phyloP scores from a whole-genome alignment of 106 monocot species.

The Apostasia ramifera region DNA sequence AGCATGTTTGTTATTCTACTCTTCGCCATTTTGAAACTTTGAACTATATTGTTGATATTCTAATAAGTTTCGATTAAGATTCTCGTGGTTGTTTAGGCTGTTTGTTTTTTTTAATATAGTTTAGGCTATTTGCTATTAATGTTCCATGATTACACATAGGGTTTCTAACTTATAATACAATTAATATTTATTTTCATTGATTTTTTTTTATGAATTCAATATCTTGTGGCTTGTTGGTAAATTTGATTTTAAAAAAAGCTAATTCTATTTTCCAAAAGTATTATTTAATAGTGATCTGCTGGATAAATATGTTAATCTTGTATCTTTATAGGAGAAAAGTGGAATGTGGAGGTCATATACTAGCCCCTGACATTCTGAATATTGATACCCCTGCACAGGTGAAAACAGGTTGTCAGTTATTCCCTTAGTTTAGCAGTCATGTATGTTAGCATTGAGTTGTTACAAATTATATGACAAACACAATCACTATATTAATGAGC shows the following conservation, averaged over 20 bases:
- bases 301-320: neutral
- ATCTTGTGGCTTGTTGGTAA: too few species aligned
- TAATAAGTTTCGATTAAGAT: too few species aligned
- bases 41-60: neutral
- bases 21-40: neutral
- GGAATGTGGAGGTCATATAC: conserved; percentile 4
- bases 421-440: neutral
- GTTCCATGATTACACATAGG: too few species aligned
- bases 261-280: too few species aligned
- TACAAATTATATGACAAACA: neutral
- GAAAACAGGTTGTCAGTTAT: conserved; percentile 36
- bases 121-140: too few species aligned
- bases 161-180: too few species aligned
- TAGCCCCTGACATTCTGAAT: conserved; percentile 8
- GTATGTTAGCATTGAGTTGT: neutral
- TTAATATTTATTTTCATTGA: too few species aligned
- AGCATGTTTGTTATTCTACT: neutral
- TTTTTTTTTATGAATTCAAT: too few species aligned
- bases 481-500: neutral
- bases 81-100: too few species aligned
- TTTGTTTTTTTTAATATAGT: too few species aligned
- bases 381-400: conserved; percentile 8
- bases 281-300: neutral
- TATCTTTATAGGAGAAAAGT: conserved; percentile 27
- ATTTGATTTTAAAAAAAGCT: too few species aligned